Base-by-base conservation (phyloP, 2,329 filamentous ascomycete species). In the Cercospora brassicicola region DNA sequence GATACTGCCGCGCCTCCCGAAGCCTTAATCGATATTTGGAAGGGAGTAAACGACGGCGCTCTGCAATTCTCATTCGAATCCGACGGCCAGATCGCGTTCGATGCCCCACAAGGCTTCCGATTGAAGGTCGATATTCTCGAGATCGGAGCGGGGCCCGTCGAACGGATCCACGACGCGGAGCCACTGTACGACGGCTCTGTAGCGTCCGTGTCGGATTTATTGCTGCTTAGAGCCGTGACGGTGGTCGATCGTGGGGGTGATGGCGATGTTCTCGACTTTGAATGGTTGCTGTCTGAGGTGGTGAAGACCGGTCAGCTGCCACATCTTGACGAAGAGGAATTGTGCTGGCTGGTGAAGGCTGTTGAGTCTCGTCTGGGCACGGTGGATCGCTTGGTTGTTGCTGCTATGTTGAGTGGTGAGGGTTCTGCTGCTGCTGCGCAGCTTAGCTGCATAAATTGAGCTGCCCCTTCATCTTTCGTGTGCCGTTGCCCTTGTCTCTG, bases 61-160 rank as follows among this genome's bases (percentile, higher is more conserved):
- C 60, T 18, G 4, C 18, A 59, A 26, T 65, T 71, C 39, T 20
- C 42, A 1, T 26, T 30, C 51, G 59, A 69, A 53, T 33, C 67
- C 67, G 59, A 72, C 62, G 70, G 70, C 68, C 71, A 71, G 62
- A 65, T 72, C 39, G 68, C 62, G 57, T 72, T 68, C 69, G 67
- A 72, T 31, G 66, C 70, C 48, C 61, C 70, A 13, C 70, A 70
- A 67, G 70, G 70, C 42, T 73, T 73, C 39, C 68, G 66, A 4
- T 8, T 73, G 26, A 45, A 62, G 11, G 20, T 73, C 51, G 71
- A 73, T 62, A 26, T 73, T 13, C 67, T 72, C 26, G 62, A 71
- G 33, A 62, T 72, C 30, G 70, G 51, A 28, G 10, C 23, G 51
- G 10, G 51, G 51, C 51, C 51, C 1, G 51, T 55, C 51, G 15